A percentile compares a stretch with the other conserved stretches of the same genome.
These are phyloP conservation scores for Talinum fruticosum DNA, from an alignment of 148 eudicot species.

Conservation along the genomic window DNA sequence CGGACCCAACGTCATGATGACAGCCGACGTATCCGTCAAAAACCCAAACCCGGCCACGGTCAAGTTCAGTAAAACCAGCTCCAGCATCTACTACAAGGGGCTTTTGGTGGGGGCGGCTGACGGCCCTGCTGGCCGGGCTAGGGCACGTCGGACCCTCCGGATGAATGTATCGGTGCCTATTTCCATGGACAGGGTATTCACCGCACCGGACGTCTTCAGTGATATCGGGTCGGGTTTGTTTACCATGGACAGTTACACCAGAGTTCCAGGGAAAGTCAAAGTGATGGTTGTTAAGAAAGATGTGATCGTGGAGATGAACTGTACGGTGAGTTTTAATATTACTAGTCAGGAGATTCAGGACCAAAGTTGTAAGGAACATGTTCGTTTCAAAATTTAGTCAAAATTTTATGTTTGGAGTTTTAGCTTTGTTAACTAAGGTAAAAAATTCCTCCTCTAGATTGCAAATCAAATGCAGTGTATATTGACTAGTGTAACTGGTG, in stretches of 20 bases:
- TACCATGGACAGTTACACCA: slow-evolving; percentile 15
- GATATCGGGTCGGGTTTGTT: slow-evolving; percentile 28
- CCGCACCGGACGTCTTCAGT: neutral
- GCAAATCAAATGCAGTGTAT: no score
- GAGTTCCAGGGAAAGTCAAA: slow-evolving; percentile 26
- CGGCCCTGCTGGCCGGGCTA: slow-evolving; percentile 18
- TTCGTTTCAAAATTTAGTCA: neutral
- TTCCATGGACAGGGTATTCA: neutral
- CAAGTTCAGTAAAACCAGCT: slow-evolving; percentile 12
- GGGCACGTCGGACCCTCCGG: slow-evolving; percentile 13
- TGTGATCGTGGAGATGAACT: slow-evolving; percentile 28
- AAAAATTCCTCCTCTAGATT: no score
- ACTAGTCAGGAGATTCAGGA: slow-evolving; percentile 24
- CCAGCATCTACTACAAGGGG: slow-evolving; percentile 16
- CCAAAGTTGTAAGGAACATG: slow-evolving; percentile 17
- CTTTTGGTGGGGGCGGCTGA: slow-evolving; percentile 21
- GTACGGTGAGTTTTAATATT: slow-evolving; percentile 22
- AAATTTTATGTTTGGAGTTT: no score
- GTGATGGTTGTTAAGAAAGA: slow-evolving; percentile 21
- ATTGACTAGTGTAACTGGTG: no score
- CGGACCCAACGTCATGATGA: slow-evolving; percentile 14
- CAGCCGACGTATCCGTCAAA: slow-evolving; percentile 15
- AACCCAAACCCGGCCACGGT: slow-evolving; percentile 25
- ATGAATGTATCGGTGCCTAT: slow-evolving; percentile 15
- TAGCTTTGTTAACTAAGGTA: no score